Evolutionary conservation across 345 rosid genomes (phyloP), one percentile per base, ranked within the genome.

Genomic region (Microcos paniculata): DNA sequence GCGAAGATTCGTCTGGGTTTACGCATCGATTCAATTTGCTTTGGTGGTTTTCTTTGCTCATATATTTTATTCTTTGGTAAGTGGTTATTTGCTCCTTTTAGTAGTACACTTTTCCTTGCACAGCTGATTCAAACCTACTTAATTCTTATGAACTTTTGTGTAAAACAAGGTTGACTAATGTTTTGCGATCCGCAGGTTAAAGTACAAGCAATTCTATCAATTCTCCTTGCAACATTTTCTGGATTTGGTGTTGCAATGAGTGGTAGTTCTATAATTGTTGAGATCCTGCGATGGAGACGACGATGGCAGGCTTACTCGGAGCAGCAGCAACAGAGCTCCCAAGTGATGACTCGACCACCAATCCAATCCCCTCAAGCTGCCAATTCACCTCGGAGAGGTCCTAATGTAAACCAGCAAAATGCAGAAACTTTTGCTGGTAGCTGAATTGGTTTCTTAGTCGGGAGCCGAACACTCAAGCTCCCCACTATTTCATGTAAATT

Each of bases 241-340:
- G 98, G 97, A 43, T 90, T 91, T 61, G 97, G 98, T 55, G 86
- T 90, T 0, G 86, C 96, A 14, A 93, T 91, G 96, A 88, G 97
- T 59, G 90, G 87, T 33, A 89, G 96, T 76, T 91, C 98, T 23
- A 86, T 93, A n/a, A 14, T 90, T 24, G 86, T 93, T 13, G 99
- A 96, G 91, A 78, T 91, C 77, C 57, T 83, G 67, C 88, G 97
- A 83, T 96, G 91, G 91, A 87, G 80, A 81, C 85, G 92, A 77
- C 83, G 92, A 71, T 62, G 87, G 90, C 64, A 24, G 65, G 84
- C 84, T 14, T 76, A 70, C 58, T 72, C 80, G 3, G 57, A 40
- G 64, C 85, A 70, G 77, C 84, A 81, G 75, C 64, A 49, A 13
- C 78, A 26, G 52, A 38, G 62, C 35, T 53, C 84, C 3, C 82